Evolutionary conservation across 495 filamentous ascomycete species (phyloP).

Genomic region (Immersiella caudata): DNA sequence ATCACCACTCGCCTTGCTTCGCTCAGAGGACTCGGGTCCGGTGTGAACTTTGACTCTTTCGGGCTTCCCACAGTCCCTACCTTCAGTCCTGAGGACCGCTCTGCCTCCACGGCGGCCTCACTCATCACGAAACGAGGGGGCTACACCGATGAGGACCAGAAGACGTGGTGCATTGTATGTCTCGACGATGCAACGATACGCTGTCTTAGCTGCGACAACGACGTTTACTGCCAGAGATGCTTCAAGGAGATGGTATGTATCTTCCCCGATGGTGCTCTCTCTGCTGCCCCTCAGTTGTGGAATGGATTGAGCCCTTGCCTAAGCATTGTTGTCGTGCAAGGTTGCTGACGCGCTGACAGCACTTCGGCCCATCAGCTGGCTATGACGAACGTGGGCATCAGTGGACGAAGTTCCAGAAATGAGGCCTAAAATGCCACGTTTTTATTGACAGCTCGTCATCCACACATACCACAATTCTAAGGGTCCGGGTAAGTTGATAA

Average conservation of each 20-base stretch:
- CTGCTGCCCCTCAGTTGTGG: neutral
- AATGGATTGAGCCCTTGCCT: neutral
- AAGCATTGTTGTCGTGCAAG: neutral
- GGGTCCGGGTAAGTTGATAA: too few relatives aligned
- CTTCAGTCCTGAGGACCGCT: conserved; percentile 48
- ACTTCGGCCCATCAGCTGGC: conserved; percentile 59
- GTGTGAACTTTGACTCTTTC: conserved; percentile 38
- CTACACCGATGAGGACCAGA: conserved; percentile 64
- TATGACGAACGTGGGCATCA: conserved; percentile 59
- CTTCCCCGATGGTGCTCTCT: neutral
- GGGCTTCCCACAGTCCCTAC: conserved; percentile 59
- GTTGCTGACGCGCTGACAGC: conserved; percentile 26
- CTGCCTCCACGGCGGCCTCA: conserved; percentile 27
- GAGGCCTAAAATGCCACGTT: neutral
- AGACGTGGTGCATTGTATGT: conserved; percentile 72
- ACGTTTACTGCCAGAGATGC: conserved; percentile 67
- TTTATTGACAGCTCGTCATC: too few relatives aligned
- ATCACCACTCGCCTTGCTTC: conserved; percentile 47
- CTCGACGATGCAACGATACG: conserved; percentile 64
- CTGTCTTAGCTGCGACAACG: conserved; percentile 66
- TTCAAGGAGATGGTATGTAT: conserved; percentile 62
- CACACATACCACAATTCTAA: too few relatives aligned
- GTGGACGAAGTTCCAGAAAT: conserved; percentile 43
- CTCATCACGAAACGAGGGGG: conserved; percentile 26
- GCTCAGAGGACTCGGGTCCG: conserved; percentile 36